phyloP scores from a whole-genome alignment of 805 yeast genomes.

The Metschnikowia corniflorae region DNA sequence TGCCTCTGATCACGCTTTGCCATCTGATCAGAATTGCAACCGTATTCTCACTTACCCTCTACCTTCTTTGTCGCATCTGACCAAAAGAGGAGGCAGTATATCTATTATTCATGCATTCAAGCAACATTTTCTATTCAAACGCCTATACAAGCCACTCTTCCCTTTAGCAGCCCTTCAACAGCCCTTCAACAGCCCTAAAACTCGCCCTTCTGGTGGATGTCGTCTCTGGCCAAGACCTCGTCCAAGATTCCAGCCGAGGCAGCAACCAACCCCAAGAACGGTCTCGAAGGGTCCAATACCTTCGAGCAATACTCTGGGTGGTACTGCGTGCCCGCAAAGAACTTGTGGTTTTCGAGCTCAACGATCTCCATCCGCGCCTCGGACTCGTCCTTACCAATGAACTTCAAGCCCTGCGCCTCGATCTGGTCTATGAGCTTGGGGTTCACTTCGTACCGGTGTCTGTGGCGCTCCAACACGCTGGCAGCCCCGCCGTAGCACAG shows the following conservation, averaged over 20 bases:
- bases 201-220: slow-evolving; percentile 43
- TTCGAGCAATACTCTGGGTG: slow-evolving; percentile 98
- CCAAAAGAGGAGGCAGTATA: too few relatives aligned
- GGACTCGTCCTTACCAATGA: slow-evolving; percentile 91
- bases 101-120: too few relatives aligned
- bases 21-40: too few relatives aligned
- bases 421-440: slow-evolving; percentile 71
- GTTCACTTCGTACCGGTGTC: slow-evolving; percentile 97
- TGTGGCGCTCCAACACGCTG: slow-evolving; percentile 85
- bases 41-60: too few relatives aligned
- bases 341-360: slow-evolving; percentile 84
- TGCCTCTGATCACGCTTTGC: too few relatives aligned
- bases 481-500: slow-evolving; percentile 71
- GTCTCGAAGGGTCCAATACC: slow-evolving; percentile 94
- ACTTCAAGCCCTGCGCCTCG: slow-evolving; percentile 76
- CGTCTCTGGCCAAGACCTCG: slow-evolving; percentile 49
- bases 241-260: slow-evolving; percentile 86
- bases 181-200: too few relatives aligned
- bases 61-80: too few relatives aligned
- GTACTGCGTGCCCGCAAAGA: slow-evolving; percentile 92
- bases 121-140: too few relatives aligned
- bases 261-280: slow-evolving; percentile 93
- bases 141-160: too few relatives aligned
- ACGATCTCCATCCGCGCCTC: slow-evolving; percentile 91
- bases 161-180: too few relatives aligned